Evolutionary conservation across 2,329 filamentous ascomycete genomes (phyloP).

Genomic region (Pseudogymnoascus sp.): DNA sequence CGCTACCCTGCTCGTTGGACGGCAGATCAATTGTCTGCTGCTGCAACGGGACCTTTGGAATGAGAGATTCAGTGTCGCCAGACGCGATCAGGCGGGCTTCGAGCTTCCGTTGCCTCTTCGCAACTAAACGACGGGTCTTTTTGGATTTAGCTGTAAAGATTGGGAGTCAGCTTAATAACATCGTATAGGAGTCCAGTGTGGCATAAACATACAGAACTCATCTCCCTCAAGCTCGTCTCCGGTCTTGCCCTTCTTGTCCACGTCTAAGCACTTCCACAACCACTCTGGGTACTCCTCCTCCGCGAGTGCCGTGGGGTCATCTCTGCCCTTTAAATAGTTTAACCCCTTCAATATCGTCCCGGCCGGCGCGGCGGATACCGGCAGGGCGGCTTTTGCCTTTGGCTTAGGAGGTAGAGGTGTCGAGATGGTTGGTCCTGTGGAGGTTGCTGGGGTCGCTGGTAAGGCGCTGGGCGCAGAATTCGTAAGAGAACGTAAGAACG

Average conservation of each 20-base stretch:
- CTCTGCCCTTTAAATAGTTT: constrained; percentile 67
- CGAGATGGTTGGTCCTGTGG: constrained; percentile 22
- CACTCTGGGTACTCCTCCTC: constrained; percentile 74
- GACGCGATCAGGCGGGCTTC: constrained; percentile 55
- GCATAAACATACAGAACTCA: constrained; percentile 62
- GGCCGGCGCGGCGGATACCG: constrained; percentile 34
- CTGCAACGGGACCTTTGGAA: constrained; percentile 64
- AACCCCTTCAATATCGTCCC: constrained; percentile 66
- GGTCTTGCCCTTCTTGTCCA: constrained; percentile 44
- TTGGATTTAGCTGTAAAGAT: constrained; percentile 64
- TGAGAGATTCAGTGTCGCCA: constrained; percentile 57
- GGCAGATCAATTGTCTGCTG: constrained; percentile 73
- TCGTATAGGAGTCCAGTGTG: background rate
- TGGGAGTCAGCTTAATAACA: background rate
- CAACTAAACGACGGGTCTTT: constrained; percentile 66
- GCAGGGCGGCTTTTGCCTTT: constrained; percentile 15
- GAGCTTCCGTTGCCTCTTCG: constrained; percentile 50
- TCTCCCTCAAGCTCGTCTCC: constrained; percentile 46
- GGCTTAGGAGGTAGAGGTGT: constrained; percentile 24
- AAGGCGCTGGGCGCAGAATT: constrained; percentile 20
- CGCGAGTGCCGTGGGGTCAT: constrained; percentile 64
- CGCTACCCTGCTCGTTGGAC: constrained; percentile 24
- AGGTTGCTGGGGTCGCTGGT: constrained; percentile 19
- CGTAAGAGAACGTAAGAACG: constrained; percentile 12
- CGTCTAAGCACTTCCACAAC: constrained; percentile 67